Conservation (phyloP, 345 rosid species). For the Hibiscus tridactylites region DNA sequence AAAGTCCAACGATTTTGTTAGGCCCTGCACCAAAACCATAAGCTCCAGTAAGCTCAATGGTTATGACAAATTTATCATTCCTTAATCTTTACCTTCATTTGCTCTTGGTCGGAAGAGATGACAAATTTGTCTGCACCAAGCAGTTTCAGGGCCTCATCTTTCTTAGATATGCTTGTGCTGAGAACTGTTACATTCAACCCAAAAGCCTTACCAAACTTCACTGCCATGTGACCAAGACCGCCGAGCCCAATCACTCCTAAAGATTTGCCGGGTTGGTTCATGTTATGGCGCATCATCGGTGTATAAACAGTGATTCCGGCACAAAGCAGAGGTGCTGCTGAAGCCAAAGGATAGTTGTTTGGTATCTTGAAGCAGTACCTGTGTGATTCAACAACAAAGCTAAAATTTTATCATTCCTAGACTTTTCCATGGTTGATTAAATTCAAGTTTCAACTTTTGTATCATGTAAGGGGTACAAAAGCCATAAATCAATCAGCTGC, state of each 20-base stretch:
- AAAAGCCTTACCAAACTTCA: constrained; percentile 91
- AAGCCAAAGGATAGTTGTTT: constrained; percentile 48
- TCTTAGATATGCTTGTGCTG: constrained; percentile 74
- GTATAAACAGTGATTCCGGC: constrained; percentile 83
- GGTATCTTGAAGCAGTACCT: constrained; percentile 85
- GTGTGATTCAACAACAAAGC: constrained; percentile 14
- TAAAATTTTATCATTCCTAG: background rate
- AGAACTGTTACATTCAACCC: constrained; percentile 72
- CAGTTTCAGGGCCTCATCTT: constrained; percentile 62
- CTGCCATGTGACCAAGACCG: constrained; percentile 95
- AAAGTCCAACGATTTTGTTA: constrained; percentile 66
- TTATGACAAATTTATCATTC: background rate
- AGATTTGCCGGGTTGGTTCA: constrained; percentile 84
- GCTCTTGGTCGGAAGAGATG: constrained; percentile 58
- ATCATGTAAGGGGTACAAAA: too few species aligned
- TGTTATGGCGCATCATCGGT: constrained; percentile 72
- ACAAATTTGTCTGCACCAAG: constrained; percentile 67
- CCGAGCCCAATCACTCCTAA: constrained; percentile 84
- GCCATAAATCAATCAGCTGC: too few species aligned
- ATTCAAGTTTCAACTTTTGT: too few species aligned
- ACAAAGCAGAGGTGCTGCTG: constrained; percentile 82
- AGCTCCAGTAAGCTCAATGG: background rate
- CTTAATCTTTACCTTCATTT: constrained; percentile 56
- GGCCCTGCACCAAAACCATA: constrained; percentile 30
- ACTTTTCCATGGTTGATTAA: too few species aligned